Evolutionary conservation across 306 rosid genomes (phyloP).

Genomic region (Fragaria nilgerrensis): DNA sequence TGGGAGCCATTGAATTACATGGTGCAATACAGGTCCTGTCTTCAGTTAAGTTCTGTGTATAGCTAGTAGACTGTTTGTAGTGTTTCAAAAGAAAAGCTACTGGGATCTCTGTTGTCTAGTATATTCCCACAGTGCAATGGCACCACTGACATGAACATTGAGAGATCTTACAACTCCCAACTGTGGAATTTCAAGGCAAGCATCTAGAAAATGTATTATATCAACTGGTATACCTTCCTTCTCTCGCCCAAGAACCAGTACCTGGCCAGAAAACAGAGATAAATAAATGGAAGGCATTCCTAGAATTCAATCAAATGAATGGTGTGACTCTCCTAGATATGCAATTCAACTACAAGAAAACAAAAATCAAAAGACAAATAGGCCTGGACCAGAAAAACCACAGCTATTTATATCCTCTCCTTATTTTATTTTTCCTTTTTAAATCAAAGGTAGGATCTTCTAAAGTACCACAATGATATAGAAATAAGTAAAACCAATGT

Average conservation of each 20-base stretch:
- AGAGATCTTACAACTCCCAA: constrained; percentile 95
- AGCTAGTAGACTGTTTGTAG: neutral
- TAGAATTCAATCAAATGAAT: neutral
- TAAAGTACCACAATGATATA: neutral
- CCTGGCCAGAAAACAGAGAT: constrained; percentile 38
- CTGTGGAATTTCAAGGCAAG: constrained; percentile 90
- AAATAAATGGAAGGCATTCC: neutral
- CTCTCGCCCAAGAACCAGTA: constrained; percentile 90
- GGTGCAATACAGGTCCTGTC: neutral
- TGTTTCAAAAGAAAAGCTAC: constrained; percentile 17
- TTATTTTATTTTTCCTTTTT: neutral
- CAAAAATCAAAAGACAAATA: neutral
- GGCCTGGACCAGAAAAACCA: neutral
- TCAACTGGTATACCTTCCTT: constrained; percentile 96
- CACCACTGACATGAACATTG: constrained; percentile 96
- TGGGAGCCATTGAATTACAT: neutral
- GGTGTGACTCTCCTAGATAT: neutral
- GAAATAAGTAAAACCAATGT: neutral
- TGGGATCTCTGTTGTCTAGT: constrained; percentile 83
- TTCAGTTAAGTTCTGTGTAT: neutral
- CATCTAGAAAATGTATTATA: constrained; percentile 81
- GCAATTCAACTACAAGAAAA: neutral
- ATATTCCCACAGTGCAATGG: constrained; percentile 96
- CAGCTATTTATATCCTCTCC: neutral
- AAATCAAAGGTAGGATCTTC: neutral